phyloP scores from a whole-genome alignment of 2,329 filamentous ascomycete genomes.

The Diaporthe sp. region DNA sequence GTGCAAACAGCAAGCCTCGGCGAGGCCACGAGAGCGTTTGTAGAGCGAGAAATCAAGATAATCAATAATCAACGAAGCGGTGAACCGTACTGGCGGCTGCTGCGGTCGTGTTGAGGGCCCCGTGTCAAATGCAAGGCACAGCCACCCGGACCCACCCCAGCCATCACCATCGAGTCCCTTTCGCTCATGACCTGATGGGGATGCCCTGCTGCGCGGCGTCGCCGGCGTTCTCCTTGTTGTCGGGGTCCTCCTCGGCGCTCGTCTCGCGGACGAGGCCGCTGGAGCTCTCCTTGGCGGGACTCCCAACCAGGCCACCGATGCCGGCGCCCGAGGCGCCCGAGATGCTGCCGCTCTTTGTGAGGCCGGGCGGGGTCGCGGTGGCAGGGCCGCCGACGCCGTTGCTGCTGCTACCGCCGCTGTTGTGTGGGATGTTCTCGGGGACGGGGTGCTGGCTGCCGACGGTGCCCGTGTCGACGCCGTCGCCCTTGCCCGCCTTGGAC shows the following conservation, averaged over 20 bases:
- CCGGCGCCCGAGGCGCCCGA: conserved; percentile 57
- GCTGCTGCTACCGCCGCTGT: conserved; percentile 66
- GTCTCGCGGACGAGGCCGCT: conserved; percentile 89
- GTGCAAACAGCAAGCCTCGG: conserved; percentile 19
- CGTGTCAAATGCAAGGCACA: neutral
- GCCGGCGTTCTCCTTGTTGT: conserved; percentile 44
- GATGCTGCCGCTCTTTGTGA: conserved; percentile 51
- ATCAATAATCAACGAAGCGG: neutral
- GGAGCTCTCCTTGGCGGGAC: conserved; percentile 86
- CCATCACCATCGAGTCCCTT: neutral
- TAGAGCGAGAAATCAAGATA: neutral
- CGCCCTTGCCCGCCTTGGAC: conserved; percentile 96
- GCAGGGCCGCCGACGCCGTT: conserved; percentile 39
- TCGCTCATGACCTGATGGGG: conserved; percentile 72
- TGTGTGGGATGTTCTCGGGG: conserved; percentile 93
- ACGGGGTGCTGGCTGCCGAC: conserved; percentile 96
- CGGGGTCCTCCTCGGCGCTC: conserved; percentile 69
- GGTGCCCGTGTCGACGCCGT: conserved; percentile 91
- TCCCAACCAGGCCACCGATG: conserved; percentile 70
- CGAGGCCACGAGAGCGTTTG: neutral
- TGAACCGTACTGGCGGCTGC: neutral
- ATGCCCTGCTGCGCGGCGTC: conserved; percentile 61
- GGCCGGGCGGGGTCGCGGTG: conserved; percentile 20
- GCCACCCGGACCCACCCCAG: neutral
- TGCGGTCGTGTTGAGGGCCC: neutral